Conservation (phyloP, 2,329 filamentous ascomycete species). For the Penicillium sp. region DNA sequence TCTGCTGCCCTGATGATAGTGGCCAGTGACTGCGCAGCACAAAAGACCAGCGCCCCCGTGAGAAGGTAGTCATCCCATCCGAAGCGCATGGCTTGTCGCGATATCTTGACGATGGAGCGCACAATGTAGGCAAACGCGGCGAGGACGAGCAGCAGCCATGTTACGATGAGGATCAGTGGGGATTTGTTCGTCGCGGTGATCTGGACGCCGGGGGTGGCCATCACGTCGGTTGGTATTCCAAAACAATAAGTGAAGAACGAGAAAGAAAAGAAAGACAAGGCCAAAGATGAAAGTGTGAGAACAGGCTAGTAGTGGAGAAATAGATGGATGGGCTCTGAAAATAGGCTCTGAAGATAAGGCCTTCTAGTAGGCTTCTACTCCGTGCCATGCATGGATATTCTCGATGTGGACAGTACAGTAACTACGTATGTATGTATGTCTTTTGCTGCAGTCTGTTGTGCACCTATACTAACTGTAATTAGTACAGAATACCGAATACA, state of each 20-base stretch:
- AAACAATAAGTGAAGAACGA: not conserved
- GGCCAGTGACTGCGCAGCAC: not conserved
- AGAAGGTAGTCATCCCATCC: not conserved
- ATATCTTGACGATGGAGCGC: constrained; percentile 2
- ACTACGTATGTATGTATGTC: too few species aligned
- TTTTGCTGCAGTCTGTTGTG: not conserved
- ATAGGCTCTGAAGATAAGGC: not conserved
- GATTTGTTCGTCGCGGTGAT: constrained; percentile 5
- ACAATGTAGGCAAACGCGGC: constrained; percentile 1
- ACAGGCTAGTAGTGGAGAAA: not conserved
- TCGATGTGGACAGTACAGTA: too few species aligned
- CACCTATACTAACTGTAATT: too few species aligned
- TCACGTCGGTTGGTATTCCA: not conserved
- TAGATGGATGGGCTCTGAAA: too few species aligned
- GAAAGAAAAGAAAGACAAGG: too few species aligned
- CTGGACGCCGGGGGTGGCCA: constrained; percentile 1
- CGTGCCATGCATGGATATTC: too few species aligned
- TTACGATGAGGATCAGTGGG: constrained; percentile 4
- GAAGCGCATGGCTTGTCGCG: constrained; percentile 1
- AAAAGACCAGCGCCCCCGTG: not conserved
- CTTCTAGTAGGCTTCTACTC: too few species aligned
- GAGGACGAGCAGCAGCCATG: constrained; percentile 1
- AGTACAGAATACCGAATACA: too few species aligned
- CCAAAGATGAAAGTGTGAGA: not conserved
- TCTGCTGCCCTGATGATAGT: constrained; percentile 3